phyloP scores from a whole-genome alignment of 768 basidiomycete species.

The Collybia sordida region DNA sequence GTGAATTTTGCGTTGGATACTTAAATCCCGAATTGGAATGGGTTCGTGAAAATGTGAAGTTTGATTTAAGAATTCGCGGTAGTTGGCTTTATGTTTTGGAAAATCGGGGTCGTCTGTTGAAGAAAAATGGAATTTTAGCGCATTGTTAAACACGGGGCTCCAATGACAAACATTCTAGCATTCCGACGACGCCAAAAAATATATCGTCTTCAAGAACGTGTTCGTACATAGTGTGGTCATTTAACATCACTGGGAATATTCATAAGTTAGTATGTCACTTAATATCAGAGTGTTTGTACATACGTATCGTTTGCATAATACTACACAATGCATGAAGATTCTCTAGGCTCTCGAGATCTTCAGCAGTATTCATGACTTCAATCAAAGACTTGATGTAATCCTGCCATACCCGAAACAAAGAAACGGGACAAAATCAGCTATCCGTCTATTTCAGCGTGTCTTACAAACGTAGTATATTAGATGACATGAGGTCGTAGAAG shows the following conservation, averaged over 20 bases:
- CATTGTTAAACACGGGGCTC: conserved; percentile 5
- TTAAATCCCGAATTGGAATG: conserved; percentile 73
- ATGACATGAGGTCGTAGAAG: conserved; percentile 10
- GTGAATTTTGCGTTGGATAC: conserved; percentile 86
- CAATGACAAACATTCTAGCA: conserved; percentile 84
- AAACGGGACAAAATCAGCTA: conserved; percentile 26
- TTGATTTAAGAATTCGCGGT: conserved; percentile 87
- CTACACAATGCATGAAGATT: conserved; percentile 90
- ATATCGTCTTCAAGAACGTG: conserved; percentile 91
- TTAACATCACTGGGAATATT: conserved; percentile 73
- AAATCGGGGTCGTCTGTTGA: conserved; percentile 92
- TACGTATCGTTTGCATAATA: conserved; percentile 93
- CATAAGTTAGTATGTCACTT: conserved; percentile 4
- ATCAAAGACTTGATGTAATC: conserved; percentile 88
- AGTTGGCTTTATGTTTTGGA: conserved; percentile 94
- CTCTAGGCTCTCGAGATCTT: conserved; percentile 89
- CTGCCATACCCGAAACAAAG: conserved; percentile 38
- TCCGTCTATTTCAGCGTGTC: conserved; percentile 15
- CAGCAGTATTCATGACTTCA: conserved; percentile 82
- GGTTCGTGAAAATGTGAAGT: conserved; percentile 89
- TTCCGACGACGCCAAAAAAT: conserved; percentile 91
- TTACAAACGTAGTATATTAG: conserved; percentile 13
- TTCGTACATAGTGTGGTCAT: conserved; percentile 93
- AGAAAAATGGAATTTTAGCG: conserved; percentile 8
- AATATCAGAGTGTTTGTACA: conserved; percentile 9